Conservation (phyloP, 2,329 filamentous ascomycete species). For the Fusarium praegraminearum region DNA sequence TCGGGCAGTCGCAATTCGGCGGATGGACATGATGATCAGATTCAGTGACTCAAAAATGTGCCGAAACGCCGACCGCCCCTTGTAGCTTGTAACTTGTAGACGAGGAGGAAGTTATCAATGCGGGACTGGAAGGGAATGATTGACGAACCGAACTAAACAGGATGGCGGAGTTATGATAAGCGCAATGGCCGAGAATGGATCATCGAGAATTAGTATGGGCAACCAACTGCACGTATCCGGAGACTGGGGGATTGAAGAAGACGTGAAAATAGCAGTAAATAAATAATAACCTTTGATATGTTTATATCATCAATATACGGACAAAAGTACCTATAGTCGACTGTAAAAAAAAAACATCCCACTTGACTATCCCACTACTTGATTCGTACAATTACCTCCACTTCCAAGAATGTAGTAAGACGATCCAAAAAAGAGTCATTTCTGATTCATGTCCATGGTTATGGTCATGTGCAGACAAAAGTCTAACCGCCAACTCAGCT, state of each 20-base stretch:
- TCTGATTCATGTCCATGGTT: constrained; percentile 8
- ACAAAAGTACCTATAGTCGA: background rate
- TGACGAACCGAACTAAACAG: constrained; percentile 6
- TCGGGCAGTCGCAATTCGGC: background rate
- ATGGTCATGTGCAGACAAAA: constrained; percentile 38
- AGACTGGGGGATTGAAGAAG: background rate
- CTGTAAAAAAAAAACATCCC: constrained; percentile 11
- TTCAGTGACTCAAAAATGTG: constrained; percentile 7
- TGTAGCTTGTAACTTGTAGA: constrained; percentile 14
- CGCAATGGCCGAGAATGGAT: constrained; percentile 25
- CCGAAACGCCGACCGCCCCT: constrained; percentile 4
- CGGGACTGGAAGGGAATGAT: constrained; percentile 18
- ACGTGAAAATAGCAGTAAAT: background rate
- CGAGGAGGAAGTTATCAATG: constrained; percentile 21
- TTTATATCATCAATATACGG: background rate
- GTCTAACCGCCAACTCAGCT: constrained; percentile 31
- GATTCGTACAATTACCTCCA: constrained; percentile 20
- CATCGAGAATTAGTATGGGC: constrained; percentile 7
- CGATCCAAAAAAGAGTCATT: constrained; percentile 23
- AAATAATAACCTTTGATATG: background rate
- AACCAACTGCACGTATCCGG: background rate
- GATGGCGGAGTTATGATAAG: constrained; percentile 31
- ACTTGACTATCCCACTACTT: constrained; percentile 16
- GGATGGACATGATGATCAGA: constrained; percentile 3
- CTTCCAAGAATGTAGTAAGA: constrained; percentile 19